Conservation (phyloP, 768 basidiomycete species). For the Rhizopogon vesiculosus region DNA sequence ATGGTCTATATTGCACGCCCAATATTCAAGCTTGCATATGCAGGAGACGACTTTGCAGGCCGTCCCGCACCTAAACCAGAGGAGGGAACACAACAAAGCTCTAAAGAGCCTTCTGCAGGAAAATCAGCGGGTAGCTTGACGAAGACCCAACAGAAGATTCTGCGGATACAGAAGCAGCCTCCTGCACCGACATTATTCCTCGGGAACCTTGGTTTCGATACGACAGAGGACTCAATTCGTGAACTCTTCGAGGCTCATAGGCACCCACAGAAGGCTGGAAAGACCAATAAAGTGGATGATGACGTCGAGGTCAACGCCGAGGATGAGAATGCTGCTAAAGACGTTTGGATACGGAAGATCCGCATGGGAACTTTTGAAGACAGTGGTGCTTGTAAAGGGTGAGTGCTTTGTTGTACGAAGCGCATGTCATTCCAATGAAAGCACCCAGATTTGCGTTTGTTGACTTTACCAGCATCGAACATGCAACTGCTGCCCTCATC, state of each 20-base stretch:
- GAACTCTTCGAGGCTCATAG: conserved; percentile 72
- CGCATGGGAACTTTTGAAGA: conserved; percentile 97
- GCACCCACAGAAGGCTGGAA: conserved; percentile 23
- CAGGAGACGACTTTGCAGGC: conserved; percentile 73
- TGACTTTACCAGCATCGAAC: conserved; percentile 76
- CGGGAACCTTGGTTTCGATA: conserved; percentile 90
- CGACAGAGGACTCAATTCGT: conserved; percentile 72
- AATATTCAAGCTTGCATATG: not conserved
- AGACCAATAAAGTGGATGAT: conserved; percentile 28
- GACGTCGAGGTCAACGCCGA: conserved; percentile 21
- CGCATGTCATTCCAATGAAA: not conserved
- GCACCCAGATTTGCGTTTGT: conserved; percentile 81
- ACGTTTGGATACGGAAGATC: conserved; percentile 70
- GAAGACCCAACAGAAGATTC: conserved; percentile 74
- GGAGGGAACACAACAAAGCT: conserved; percentile 27
- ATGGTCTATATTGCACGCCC: conserved; percentile 2
- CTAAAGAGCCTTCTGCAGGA: conserved; percentile 22
- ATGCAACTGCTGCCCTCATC: conserved; percentile 77
- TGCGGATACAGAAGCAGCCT: conserved; percentile 74
- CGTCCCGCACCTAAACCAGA: conserved; percentile 48
- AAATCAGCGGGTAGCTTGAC: conserved; percentile 35
- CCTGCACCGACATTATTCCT: conserved; percentile 86
- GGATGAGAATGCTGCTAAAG: conserved; percentile 19
- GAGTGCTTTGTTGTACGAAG: conserved; percentile 16
- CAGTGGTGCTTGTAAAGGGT: conserved; percentile 95